Base-by-base conservation (phyloP, 1,284 basidiomycete genomes). In the Tausonia pullulans region DNA sequence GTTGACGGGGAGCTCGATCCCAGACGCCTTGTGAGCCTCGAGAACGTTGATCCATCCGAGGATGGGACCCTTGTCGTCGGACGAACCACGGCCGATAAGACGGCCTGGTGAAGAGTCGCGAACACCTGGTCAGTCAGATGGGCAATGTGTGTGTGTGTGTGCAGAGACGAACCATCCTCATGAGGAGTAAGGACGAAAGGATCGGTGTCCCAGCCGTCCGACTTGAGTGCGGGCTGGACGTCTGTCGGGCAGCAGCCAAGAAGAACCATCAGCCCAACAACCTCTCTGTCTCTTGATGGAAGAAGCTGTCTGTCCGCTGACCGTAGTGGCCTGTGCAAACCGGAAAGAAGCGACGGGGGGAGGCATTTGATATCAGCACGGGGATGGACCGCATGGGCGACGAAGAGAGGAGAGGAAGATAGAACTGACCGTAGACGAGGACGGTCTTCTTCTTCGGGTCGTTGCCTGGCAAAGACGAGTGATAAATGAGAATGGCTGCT, bases 1-100 rank as follows among this genome's bases (percentile, higher is more conserved):
- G 78, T 98, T 98, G 62, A 98, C 95, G 1, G 95, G 95, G 16
- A 98, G 81, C 60, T 87, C 84, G 63, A 87, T 80, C 52, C 83
- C 82, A 58, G 86, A 83, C 68, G 85, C 74, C 70, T 80, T 76
- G 76, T 98, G 93, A 56, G 92, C 93, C 72, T 97, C 87, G 62
- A 98, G 81, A 60, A 93, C 87, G 75, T 98, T 96, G 69, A 98
- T 78, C 96, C 95, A 98, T 50, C 90, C 94, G 57, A 97, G 78
- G 55, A 95, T 59, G 6, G 90, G 90, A 2, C 93, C 92, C 76
- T 97, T 97, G 80, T 97, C 93, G 73, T 97, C 93, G 8, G 88
- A 87, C 57, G 89, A 84, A 13, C 93, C 93, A 62, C 95, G 88
- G 3, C 95, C 95, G 71, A 90, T 87, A 48, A 98, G 80, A 62